Base-by-base conservation (phyloP, 768 basidiomycete species). In the Lentinus tigrinus region DNA sequence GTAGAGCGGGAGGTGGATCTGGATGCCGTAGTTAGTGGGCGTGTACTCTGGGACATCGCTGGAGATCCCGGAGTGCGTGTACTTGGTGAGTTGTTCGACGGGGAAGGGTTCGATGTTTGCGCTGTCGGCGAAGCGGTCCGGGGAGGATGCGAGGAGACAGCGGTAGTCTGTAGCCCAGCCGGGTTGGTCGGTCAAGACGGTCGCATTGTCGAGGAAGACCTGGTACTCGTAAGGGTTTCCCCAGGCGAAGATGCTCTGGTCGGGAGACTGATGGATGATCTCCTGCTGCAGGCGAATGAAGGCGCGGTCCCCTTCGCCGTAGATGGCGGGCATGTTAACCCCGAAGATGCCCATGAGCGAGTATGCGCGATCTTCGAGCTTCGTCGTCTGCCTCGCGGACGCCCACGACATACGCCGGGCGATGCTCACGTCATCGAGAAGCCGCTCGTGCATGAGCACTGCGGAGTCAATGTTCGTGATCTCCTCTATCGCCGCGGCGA, bases 341-440 rank as follows among this genome's bases (percentile, higher is more conserved):
- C 47, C 61, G 38, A 62, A 58, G 49, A 62, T 50, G 9, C 57
- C 61, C 42, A 62, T 54, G 31, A 62, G 61, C 13, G 56, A 54
- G 43, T 58, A 62, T 17, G 61, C 57, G 39, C 37, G 43, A 34
- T 62, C 56, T 28, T 58, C 61, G 23, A 49, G 47, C 17, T 48
- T 50, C 17, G 56, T 40, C 1, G 60, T 34, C n/a, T 34, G 19
- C 3, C 61, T 52, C 3, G 5, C n/a, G 34, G 57, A 53, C 26
- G 61, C 61, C 61, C 57, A 62, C 4, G 52, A 53, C 61, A 62
- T 62, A 9, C 54, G 54, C 10, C 50, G 36, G 23, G 59, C 54
- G 59, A 60, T 21, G 49, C 48, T 43, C 16, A 51, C 54, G 24
- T 47, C 44, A n/a, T 34, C 36, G 1, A 60, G 44, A 0, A 36